A percentile compares a stretch with the other conserved stretches of the same genome.
These are phyloP conservation scores for Aspergillus fumigatus DNA, from an alignment of 2,329 filamentous ascomycete species.

Conservation along the genomic window DNA sequence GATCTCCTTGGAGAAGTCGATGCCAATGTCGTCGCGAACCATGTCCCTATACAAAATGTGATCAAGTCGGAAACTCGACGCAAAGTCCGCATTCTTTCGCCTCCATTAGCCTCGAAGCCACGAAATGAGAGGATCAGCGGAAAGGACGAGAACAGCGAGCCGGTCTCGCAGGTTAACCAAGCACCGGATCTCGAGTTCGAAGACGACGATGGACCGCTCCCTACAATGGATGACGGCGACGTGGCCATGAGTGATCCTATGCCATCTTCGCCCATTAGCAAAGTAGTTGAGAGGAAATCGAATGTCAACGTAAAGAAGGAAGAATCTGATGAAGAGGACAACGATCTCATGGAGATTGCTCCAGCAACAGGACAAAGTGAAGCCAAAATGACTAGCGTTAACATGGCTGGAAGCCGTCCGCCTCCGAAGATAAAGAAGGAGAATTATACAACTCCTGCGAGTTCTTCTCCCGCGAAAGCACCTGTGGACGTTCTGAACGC, in stretches of 20 bases:
- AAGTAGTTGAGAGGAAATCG: constrained; percentile 68
- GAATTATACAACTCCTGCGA: constrained; percentile 64
- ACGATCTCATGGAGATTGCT: constrained; percentile 79
- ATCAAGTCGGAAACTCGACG: constrained; percentile 72
- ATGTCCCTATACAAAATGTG: constrained; percentile 54
- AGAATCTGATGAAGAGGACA: constrained; percentile 70
- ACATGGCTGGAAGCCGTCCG: constrained; percentile 75
- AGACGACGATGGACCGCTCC: constrained; percentile 54
- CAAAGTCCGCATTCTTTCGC: constrained; percentile 75
- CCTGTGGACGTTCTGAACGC: constrained; percentile 64
- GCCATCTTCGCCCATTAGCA: constrained; percentile 81
- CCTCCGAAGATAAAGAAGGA: constrained; percentile 69
- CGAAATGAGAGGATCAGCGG: constrained; percentile 49
- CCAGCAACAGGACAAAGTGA: constrained; percentile 63
- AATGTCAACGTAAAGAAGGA: constrained; percentile 54
- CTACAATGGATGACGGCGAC: constrained; percentile 63
- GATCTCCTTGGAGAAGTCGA: constrained; percentile 85
- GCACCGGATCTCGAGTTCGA: constrained; percentile 39
- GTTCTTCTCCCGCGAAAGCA: constrained; percentile 68
- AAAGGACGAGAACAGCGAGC: constrained; percentile 40
- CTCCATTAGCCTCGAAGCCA: constrained; percentile 57
- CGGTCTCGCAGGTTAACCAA: constrained; percentile 41
- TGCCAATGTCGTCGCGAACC: constrained; percentile 61
- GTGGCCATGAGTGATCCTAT: constrained; percentile 80
- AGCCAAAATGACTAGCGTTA: constrained; percentile 67